Evolutionary conservation across 2,329 filamentous ascomycete species (phyloP).

Genomic region (Fusarium sp.): DNA sequence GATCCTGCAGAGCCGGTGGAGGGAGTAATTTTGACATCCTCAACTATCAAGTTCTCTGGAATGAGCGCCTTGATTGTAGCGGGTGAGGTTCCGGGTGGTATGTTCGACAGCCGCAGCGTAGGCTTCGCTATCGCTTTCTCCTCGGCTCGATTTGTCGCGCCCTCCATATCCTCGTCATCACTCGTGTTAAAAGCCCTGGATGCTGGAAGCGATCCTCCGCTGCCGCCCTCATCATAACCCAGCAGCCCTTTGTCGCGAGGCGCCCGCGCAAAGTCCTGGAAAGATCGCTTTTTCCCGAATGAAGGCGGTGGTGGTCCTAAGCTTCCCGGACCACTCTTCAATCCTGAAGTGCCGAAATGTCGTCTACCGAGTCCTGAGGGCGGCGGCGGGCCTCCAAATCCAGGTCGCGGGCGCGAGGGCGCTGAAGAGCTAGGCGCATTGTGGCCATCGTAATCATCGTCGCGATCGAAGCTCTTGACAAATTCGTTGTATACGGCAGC

Average conservation of each 20-base stretch:
- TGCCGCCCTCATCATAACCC: constrained; percentile 53
- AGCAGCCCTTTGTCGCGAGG: constrained; percentile 48
- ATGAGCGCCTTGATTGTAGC: constrained; percentile 71
- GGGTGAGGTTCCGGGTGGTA: constrained; percentile 71
- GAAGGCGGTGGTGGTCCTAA: constrained; percentile 65
- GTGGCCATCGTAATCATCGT: constrained; percentile 60
- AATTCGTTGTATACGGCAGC: constrained; percentile 90
- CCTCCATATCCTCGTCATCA: constrained; percentile 66
- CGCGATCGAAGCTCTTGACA: constrained; percentile 79
- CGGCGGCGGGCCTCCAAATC: constrained; percentile 47
- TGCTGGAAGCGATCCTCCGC: constrained; percentile 65
- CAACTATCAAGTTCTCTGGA: constrained; percentile 71
- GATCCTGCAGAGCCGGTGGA: constrained; percentile 62
- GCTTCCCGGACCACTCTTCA: constrained; percentile 73
- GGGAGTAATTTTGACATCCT: constrained; percentile 78
- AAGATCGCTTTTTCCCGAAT: constrained; percentile 67
- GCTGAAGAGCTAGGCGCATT: constrained; percentile 19
- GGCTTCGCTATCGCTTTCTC: constrained; percentile 72
- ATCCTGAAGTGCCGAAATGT: constrained; percentile 71
- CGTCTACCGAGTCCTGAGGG: constrained; percentile 60
- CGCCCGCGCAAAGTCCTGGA: constrained; percentile 57
- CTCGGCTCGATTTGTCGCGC: constrained; percentile 59
- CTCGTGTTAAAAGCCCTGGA: constrained; percentile 80
- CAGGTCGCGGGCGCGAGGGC: constrained; percentile 44
- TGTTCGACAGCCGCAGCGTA: constrained; percentile 70